Evolutionary conservation across 257 asterid species (phyloP), one percentile per base, ranked within the genome.

Genomic region (Leonotis leonurus): DNA sequence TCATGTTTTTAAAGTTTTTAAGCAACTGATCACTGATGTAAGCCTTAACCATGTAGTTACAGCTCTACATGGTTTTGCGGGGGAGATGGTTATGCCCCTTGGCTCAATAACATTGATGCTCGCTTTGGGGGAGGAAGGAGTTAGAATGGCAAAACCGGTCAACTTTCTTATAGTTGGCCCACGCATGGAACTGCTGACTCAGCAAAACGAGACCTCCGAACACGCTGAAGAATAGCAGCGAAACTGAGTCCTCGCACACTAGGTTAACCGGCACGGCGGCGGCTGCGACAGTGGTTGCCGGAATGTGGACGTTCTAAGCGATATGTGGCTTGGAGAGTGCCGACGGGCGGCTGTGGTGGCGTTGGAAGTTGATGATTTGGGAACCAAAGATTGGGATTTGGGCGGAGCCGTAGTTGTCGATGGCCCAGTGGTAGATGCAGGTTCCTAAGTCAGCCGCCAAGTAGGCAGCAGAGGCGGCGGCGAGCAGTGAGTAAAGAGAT

Each of bases 121-220:
- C n/a, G n/a, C n/a, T n/a, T n/a, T n/a, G n/a, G n/a, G n/a, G n/a
- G n/a, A n/a, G n/a, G n/a, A n/a, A n/a, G n/a, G n/a, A n/a, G n/a
- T n/a, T n/a, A n/a, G n/a, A n/a, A n/a, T n/a, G n/a, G n/a, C n/a
- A n/a, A n/a, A n/a, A n/a, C n/a, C n/a, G n/a, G n/a, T n/a, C n/a
- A n/a, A n/a, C n/a, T n/a, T n/a, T n/a, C n/a, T n/a, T n/a, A n/a
- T n/a, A n/a, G n/a, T n/a, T n/a, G n/a, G 90, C 87, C 96, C 98
- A 88, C 0, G 86, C 84, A 26, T 90, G 97, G 33, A 87, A 81
- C 77, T 81, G 87, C 71, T 87, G 96, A 69, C 96, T 78, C 57
- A 87, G 80, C 75, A 87, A 75, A 0, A 27, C 39, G 43, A 65
- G 33, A 8, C 65, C 70, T 10, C 59, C 66, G 14, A 63, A 54